These are phyloP conservation scores for Cytospora mali DNA, from an alignment of 2,329 filamentous ascomycete genomes.

Conservation along the genomic window DNA sequence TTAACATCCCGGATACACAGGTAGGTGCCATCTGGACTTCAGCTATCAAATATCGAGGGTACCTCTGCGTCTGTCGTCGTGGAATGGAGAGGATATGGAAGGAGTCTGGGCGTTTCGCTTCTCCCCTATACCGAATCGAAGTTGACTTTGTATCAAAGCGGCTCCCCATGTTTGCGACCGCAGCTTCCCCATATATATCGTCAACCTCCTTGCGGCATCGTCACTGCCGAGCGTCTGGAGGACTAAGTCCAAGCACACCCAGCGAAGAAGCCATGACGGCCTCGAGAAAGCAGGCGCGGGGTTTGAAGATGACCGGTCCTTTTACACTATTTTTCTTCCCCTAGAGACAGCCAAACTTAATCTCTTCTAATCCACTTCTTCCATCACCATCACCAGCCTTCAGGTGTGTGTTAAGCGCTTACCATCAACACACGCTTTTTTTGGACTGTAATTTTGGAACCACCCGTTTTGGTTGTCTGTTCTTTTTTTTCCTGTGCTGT, in stretches of 20 bases:
- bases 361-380: neutral
- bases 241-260: neutral
- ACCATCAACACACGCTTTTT: conserved; percentile 15
- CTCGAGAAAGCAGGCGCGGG: neutral
- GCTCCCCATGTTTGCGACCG: too few species aligned
- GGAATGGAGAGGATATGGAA: too few species aligned
- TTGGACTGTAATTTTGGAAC: conserved; percentile 30
- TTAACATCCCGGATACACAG: too few species aligned
- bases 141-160: too few species aligned
- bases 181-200: neutral
- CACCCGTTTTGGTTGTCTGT: conserved; percentile 25
- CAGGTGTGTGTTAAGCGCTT: too few species aligned
- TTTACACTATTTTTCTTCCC: neutral
- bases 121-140: too few species aligned
- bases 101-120: too few species aligned
- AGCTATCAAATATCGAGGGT: too few species aligned
- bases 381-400: conserved; percentile 8
- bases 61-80: too few species aligned
- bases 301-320: neutral
- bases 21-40: too few species aligned
- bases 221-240: neutral
- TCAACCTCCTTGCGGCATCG: neutral
- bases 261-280: neutral
- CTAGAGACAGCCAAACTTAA: neutral
- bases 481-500: conserved; percentile 8